Evolutionary conservation across 1,284 basidiomycete species (phyloP), one percentile per base, ranked within the genome.

Genomic region (Singerocomus inundabilis): DNA sequence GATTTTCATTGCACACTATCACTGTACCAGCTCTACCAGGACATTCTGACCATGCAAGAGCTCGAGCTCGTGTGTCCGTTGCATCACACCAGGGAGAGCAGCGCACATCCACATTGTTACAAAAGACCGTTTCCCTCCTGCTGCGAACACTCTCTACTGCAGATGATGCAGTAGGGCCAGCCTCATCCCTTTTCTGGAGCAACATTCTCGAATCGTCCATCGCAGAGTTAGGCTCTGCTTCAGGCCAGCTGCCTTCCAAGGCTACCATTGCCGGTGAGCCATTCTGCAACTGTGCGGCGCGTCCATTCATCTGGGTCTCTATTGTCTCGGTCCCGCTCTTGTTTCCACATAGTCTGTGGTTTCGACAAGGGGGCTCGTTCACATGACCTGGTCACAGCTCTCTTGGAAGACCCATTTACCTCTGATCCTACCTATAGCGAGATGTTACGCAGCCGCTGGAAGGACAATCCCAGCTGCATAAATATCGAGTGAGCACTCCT

Each of bases 351-450:
- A 85, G 85, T 88, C 6, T 80, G 75, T 57, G 77, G 78, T 8
- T 59, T 76, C 44, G 79, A 83, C 61, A 66, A 77, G 55, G 74
- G 69, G 62, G 73, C 82, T 15, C 71, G 70, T 34, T 72, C 80
- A 8, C 66, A 70, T 40, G 77, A 82, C 34, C 65, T 89, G 3
- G 76, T 89, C n/a, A 78, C 79, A 5, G 83, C 84, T 4, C 69
- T 89, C 16, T 68, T 89, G n/a, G 77, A 83, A 44, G 80, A 87
- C 47, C 85, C 85, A 10, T 77, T 89, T 53, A 72, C 73, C 3
- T 78, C 79, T 11, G 75, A 80, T 49, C 46, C 69, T 26, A 58
- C 64, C 13, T 72, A 77, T 50, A 73, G 69, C 41, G 63, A 69
- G 37, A 58, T 57, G 15, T 59, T 82, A 43, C 73, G 72, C 45